Conservation (phyloP, 73 alveolate genomes). For the Paramecium octaurelia region DNA sequence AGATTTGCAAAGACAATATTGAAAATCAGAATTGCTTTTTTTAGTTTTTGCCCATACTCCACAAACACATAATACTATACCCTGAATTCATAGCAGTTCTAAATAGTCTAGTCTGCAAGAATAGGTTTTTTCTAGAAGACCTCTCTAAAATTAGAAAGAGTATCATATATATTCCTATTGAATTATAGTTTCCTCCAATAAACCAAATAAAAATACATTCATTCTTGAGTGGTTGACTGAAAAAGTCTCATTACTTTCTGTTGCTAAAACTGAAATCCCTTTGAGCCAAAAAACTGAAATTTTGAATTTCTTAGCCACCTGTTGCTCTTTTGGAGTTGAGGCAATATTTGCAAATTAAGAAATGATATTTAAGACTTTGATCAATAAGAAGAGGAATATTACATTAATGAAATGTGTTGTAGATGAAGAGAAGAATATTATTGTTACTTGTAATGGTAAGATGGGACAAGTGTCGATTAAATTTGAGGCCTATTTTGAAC, state of each 20-base stretch:
- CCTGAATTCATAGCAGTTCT: background rate
- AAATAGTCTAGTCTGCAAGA: background rate
- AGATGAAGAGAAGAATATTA: background rate
- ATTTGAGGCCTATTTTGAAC: background rate
- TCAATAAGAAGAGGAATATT: background rate
- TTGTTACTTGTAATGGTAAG: background rate
- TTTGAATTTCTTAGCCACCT: background rate
- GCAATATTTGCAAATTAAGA: slow-evolving; percentile 36
- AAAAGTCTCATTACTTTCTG: background rate
- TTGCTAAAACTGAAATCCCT: background rate
- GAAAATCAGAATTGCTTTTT: slow-evolving; percentile 29
- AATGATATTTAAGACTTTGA: background rate
- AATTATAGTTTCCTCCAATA: background rate
- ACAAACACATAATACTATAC: background rate
- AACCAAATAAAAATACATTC: background rate
- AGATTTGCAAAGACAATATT: slow-evolving; percentile 18
- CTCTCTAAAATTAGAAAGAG: background rate
- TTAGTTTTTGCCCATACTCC: background rate
- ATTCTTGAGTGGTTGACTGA: background rate
- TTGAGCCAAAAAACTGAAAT: background rate
- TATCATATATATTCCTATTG: background rate
- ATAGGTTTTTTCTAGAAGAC: background rate
- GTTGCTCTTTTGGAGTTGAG: background rate
- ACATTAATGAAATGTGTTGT: background rate
- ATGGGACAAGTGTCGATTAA: background rate